phyloP scores from a whole-genome alignment of 2,329 filamentous ascomycete genomes.

The Clonostachys byssicola region DNA sequence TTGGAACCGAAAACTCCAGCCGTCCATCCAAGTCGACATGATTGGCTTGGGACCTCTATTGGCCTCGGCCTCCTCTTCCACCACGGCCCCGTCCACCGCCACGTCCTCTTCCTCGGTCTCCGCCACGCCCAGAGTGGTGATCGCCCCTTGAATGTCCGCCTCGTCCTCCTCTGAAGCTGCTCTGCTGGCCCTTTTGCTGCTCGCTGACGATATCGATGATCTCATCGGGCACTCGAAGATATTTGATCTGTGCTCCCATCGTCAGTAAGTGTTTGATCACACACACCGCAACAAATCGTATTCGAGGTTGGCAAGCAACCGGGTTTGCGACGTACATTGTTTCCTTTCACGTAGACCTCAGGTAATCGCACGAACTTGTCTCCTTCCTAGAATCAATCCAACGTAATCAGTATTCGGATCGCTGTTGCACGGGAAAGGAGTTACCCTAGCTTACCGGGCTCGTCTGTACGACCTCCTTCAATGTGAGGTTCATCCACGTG shows the following conservation, averaged over 20 bases:
- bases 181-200: conserved; percentile 71
- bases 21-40: too few relatives aligned
- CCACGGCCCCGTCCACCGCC: conserved; percentile 17
- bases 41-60: too few relatives aligned
- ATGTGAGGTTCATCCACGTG: conserved; percentile 98
- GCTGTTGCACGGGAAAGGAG: not conserved
- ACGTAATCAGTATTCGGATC: too few relatives aligned
- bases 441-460: conserved; percentile 57
- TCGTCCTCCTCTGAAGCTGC: conserved; percentile 61
- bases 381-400: conserved; percentile 57
- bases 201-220: conserved; percentile 94
- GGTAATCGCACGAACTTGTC: conserved; percentile 90
- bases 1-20: too few relatives aligned
- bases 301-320: too few relatives aligned
- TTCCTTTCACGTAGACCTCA: conserved; percentile 94
- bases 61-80: not conserved
- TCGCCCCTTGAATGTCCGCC: conserved; percentile 55
- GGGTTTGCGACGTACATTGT: conserved; percentile 63
- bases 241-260: conserved; percentile 91
- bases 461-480: conserved; percentile 96
- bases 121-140: conserved; percentile 34
- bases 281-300: not conserved
- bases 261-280: not conserved
- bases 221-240: conserved; percentile 91
- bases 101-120: conserved; percentile 21